Evolutionary conservation across 768 basidiomycete species (phyloP), one percentile per base, ranked within the genome.

Genomic region (Coprinopsis cinerea): DNA sequence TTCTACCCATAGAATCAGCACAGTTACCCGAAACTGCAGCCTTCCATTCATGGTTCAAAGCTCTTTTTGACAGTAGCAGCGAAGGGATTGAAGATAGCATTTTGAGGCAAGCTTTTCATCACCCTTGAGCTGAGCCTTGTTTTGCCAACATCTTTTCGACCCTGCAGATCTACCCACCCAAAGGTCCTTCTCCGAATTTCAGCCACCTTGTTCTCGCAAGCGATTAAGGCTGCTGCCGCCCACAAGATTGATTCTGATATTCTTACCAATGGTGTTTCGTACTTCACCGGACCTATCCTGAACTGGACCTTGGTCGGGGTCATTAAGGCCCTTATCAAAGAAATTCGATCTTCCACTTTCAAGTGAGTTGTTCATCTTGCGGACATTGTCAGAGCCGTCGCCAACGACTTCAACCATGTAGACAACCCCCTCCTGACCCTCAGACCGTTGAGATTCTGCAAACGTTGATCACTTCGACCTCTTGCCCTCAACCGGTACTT

Each of bases 41-140:
- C 17, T 79, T 80, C 54, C 59, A 64, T 27, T 68, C 72, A 7
- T 92, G 89, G 89, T 80, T 75, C 56, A 89, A 88, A 58, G 83
- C 85, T 0, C 68, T 92, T 23, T 91, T 91, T 61, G 87, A 89
- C 59, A 81, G 70, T 43, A 71, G 69, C 52, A 88, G 79, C 54
- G 89, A 91, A 61, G 89, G 89, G 1, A 90, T 92, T 23, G 89
- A 91, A 55, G 89, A 92, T 57, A 81, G 77, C 13, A 85, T 88
- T 48, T 67, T 85, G 22, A 71, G 82, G 83, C 82, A 64, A 56
- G 49, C 44, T 15, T 46, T 24, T 23, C 25, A 44, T 30, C 25
- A 25, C 36, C 32, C 15, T 17, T 26, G 6, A 32, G 20, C 11
- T 42, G 23, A 26, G 30, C 30, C 9, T 35, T 24, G 6, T 35